Evolutionary conservation across 345 rosid genomes (phyloP).

Genomic region (Acer yangbiense): DNA sequence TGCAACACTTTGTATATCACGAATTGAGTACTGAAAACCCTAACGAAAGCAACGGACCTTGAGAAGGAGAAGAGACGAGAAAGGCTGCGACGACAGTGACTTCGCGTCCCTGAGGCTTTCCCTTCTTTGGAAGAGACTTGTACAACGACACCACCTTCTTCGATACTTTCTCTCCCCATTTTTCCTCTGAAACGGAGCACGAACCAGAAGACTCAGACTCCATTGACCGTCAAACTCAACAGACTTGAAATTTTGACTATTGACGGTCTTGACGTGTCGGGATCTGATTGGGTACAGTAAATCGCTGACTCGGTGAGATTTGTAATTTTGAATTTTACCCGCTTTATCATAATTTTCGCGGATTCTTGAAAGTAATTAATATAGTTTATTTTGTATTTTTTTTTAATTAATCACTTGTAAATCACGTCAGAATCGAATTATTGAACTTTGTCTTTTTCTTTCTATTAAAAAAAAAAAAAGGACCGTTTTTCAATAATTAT

Average conservation of each 20-base stretch:
- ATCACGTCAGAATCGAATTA: background rate
- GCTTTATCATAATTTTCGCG: background rate
- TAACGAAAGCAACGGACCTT: constrained; percentile 38
- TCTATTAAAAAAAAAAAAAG: too few relatives aligned
- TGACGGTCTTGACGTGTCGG: background rate
- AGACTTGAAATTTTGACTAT: background rate
- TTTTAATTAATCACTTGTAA: background rate
- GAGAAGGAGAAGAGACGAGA: constrained; percentile 76
- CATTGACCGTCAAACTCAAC: background rate
- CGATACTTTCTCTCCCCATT: constrained; percentile 59
- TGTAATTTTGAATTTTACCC: too few relatives aligned
- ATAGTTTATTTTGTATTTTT: too few relatives aligned
- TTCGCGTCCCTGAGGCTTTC: constrained; percentile 96
- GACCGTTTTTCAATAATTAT: background rate
- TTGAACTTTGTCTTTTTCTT: too few relatives aligned
- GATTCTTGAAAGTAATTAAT: background rate
- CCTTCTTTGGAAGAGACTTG: constrained; percentile 73
- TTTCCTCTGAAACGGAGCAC: background rate
- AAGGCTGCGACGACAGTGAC: constrained; percentile 80
- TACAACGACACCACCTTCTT: constrained; percentile 54
- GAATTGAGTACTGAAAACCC: background rate
- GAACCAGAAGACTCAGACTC: background rate
- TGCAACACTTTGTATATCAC: background rate
- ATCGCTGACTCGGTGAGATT: background rate
- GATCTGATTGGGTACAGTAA: background rate